Evolutionary conservation across 345 rosid genomes (phyloP), one percentile per base, ranked within the genome.

Genomic region (Litchi chinensis): DNA sequence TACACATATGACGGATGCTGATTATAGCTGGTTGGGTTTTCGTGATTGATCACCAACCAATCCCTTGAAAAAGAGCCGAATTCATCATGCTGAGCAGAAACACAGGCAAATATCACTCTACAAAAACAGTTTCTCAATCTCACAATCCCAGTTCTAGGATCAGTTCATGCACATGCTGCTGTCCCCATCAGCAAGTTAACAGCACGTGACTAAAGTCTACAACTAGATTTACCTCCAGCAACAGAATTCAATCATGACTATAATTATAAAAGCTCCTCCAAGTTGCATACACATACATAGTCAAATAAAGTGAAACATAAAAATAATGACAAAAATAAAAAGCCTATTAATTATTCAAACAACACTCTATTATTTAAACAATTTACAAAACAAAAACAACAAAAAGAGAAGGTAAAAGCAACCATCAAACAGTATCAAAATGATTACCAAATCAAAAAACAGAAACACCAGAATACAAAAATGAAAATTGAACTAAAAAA

Each of bases 151-250:
- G 44, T 67, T n/a, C 52, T 62, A 24, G 19, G n/a, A 19, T 43
- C 70, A 56, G 19, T 7, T 26, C 15, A 52, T 44, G 76, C 64
- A 63, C 71, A 46, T 46, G 70, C 24, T 70, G 54, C 26, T 43
- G 59, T 52, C 68, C 50, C 16, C 73, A 18, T 21, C 46, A 43
- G 57, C 54, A 9, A 57, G 22, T 11, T 12, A 65, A 1, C 21
- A 12, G 50, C 73, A 67, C 41, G 57, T 54, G 74, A 76, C 60
- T 52, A 21, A 21, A 56, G 12, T 54, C 59, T 54, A 15, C 37
- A 1, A 5, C 28, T 60, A 50, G 19, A 41, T 76, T 65, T 43
- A 46, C 11, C 10, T 12, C 16, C 41, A 9, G 70, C 78, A 43
- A 75, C 43, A 21, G 24, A 67, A 67, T 6, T 37, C 19, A 10